Base-by-base conservation (phyloP, 2,329 filamentous ascomycete species). In the Onygena corvina region DNA sequence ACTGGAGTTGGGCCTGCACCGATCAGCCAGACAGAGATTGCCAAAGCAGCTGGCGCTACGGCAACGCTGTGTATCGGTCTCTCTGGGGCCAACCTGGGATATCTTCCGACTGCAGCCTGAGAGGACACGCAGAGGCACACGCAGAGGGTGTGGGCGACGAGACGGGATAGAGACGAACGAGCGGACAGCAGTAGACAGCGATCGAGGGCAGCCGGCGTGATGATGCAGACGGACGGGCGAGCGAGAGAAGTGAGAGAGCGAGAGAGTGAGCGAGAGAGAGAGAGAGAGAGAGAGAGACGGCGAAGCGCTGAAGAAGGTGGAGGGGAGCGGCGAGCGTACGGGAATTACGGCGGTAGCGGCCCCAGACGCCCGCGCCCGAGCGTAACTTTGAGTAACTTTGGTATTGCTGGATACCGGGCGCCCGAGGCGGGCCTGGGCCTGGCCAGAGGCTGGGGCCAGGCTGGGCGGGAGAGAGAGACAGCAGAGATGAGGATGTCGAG, bases 101-200 rank as follows among this genome's bases (percentile, higher is more conserved):
- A n/a, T n/a, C n/a, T n/a, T n/a, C n/a, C n/a, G n/a, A n/a, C n/a
- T n/a, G n/a, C n/a, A n/a, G n/a, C n/a, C n/a, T n/a, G n/a, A n/a
- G n/a, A n/a, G n/a, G n/a, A n/a, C n/a, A n/a, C n/a, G n/a, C n/a
- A 14, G 45, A 14, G 29, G 12, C 16, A 25, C 6, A 12, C 11
- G n/a, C 48, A 46, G 40, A 40, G 44, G 20, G 48, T 11, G 49
- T 46, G 21, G 40, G 50, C 49, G 45, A 29, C 33, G 49, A 54
- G 34, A 40, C 33, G 35, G 45, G 25, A 16, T 12, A 33, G 30
- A 33, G 30, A 33, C 52, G 51, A 56, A 40, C 6, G 7, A 40
- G 5, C 5, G 49, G 50, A 49, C 52, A 56, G 45, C 54, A 46
- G 47, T 47, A 56, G 51, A 55, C 48, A 52, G 53, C 51, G 51